These are phyloP conservation scores for Colletotrichum costaricense DNA, from an alignment of 2,329 filamentous ascomycete species.

Conservation along the genomic window DNA sequence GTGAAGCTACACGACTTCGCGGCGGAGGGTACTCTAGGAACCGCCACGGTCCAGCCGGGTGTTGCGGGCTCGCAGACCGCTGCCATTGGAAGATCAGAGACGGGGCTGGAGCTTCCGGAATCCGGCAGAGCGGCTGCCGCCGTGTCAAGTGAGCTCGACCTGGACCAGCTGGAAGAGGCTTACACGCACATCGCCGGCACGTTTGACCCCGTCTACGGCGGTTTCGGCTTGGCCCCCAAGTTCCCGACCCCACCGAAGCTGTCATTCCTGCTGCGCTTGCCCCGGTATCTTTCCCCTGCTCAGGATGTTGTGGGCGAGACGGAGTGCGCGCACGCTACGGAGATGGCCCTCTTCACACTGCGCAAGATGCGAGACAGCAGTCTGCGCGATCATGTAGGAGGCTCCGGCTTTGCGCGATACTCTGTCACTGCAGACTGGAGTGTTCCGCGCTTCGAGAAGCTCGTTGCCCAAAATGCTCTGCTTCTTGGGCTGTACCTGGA, in stretches of 20 bases:
- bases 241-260: slow-evolving; percentile 91
- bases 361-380: slow-evolving; percentile 74
- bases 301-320: slow-evolving; percentile 87
- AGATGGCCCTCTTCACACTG: slow-evolving; percentile 86
- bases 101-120: slow-evolving; percentile 40
- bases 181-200: slow-evolving; percentile 82
- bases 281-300: slow-evolving; percentile 77
- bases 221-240: slow-evolving; percentile 86
- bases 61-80: slow-evolving; percentile 31
- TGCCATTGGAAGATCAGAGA: slow-evolving; percentile 31
- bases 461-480: slow-evolving; percentile 92
- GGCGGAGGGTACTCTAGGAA: slow-evolving; percentile 81
- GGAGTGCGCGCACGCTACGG: slow-evolving; percentile 78
- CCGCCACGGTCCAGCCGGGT: slow-evolving; percentile 42
- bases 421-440: slow-evolving; percentile 94
- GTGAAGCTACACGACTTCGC: slow-evolving; percentile 87
- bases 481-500: slow-evolving; percentile 87
- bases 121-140: slow-evolving; percentile 23
- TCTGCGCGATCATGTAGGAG: slow-evolving; percentile 66
- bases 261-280: slow-evolving; percentile 81
- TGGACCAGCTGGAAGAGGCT: slow-evolving; percentile 92
- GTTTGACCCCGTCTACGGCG: slow-evolving; percentile 83
- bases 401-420: slow-evolving; percentile 74
- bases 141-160: slow-evolving; percentile 78
- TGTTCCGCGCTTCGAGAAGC: slow-evolving; percentile 96